Conservation (phyloP, 331 rosid species). For the Ulmus americana region DNA sequence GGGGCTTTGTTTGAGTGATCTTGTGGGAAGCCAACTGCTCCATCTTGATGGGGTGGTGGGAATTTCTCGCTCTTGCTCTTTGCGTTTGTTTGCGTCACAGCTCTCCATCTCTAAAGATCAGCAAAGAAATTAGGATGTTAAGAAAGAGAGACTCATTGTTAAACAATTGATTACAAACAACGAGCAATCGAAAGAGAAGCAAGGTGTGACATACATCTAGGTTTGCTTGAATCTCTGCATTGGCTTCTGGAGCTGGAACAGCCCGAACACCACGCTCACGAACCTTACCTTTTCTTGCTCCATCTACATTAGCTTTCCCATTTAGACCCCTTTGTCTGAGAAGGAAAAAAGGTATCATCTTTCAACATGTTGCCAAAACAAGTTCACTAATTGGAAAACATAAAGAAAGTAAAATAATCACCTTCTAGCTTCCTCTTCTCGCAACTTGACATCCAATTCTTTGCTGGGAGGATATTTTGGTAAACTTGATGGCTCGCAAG, state of each 20-base stretch:
- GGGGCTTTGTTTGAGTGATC: slow-evolving; percentile 62
- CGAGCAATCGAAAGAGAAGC: not conserved
- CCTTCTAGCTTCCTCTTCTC: slow-evolving; percentile 98
- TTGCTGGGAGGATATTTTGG: slow-evolving; percentile 97
- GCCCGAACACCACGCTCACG: slow-evolving; percentile 78
- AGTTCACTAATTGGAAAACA: slow-evolving; percentile 19
- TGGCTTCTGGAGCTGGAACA: slow-evolving; percentile 88
- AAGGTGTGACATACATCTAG: slow-evolving; percentile 60
- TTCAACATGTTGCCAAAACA: slow-evolving; percentile 24
- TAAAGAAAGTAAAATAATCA: slow-evolving; percentile 24
- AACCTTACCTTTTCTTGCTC: slow-evolving; percentile 53
- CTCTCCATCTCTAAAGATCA: slow-evolving; percentile 87
- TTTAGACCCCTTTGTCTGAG: slow-evolving; percentile 66
- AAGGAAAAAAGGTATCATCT: slow-evolving; percentile 23
- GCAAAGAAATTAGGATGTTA: slow-evolving; percentile 21
- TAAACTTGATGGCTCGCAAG: slow-evolving; percentile 87
- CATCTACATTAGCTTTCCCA: slow-evolving; percentile 70
- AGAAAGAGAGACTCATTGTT: not conserved
- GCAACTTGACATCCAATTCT: slow-evolving; percentile 84
- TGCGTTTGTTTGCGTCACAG: slow-evolving; percentile 63
- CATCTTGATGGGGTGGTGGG: slow-evolving; percentile 99
- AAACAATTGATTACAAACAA: not conserved
- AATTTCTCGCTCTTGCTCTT: slow-evolving; percentile 99
- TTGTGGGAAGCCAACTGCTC: slow-evolving; percentile 76
- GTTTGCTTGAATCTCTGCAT: slow-evolving; percentile 87